A percentile compares a stretch with the other conserved stretches of the same genome.
phyloP scores from a whole-genome alignment of 2,329 filamentous ascomycete genomes.

The Dactylellina haptotyla region DNA sequence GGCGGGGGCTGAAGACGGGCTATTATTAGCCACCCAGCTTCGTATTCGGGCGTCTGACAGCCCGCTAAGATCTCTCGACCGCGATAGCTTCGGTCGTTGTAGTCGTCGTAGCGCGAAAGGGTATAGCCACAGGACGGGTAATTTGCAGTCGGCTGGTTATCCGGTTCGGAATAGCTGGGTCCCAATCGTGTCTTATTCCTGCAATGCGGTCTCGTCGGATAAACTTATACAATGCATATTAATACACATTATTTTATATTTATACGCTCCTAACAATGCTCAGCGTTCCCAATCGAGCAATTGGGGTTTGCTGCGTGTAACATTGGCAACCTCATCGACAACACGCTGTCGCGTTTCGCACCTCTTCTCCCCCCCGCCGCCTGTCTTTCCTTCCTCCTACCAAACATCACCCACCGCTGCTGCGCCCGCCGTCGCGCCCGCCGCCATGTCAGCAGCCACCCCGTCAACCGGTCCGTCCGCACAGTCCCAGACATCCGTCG shows the following conservation, averaged over 20 bases:
- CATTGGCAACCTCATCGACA: slow-evolving; percentile 39
- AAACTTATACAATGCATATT: too few relatives aligned
- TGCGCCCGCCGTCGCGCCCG: background rate
- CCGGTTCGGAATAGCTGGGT: too few relatives aligned
- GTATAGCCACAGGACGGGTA: too few relatives aligned
- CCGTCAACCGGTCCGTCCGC: slow-evolving; percentile 5
- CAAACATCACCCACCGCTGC: background rate
- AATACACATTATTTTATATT: too few relatives aligned
- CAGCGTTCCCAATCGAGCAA: background rate
- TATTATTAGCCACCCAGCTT: slow-evolving; percentile 10
- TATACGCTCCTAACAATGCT: too few relatives aligned
- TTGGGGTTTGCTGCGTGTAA: slow-evolving; percentile 25
- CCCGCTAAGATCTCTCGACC: background rate
- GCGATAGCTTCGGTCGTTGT: too few relatives aligned
- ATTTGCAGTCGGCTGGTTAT: too few relatives aligned
- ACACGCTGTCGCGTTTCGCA: background rate
- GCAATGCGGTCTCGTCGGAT: too few relatives aligned
- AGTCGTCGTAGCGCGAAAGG: too few relatives aligned
- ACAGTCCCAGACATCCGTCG: slow-evolving; percentile 12
- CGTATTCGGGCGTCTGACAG: background rate
- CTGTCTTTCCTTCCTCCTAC: background rate
- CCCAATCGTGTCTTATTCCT: too few relatives aligned
- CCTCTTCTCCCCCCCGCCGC: background rate
- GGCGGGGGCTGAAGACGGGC: background rate
- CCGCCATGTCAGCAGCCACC: slow-evolving; percentile 40